phyloP scores from a whole-genome alignment of 2,329 filamentous ascomycete genomes.

The Colletotrichum spinosum region DNA sequence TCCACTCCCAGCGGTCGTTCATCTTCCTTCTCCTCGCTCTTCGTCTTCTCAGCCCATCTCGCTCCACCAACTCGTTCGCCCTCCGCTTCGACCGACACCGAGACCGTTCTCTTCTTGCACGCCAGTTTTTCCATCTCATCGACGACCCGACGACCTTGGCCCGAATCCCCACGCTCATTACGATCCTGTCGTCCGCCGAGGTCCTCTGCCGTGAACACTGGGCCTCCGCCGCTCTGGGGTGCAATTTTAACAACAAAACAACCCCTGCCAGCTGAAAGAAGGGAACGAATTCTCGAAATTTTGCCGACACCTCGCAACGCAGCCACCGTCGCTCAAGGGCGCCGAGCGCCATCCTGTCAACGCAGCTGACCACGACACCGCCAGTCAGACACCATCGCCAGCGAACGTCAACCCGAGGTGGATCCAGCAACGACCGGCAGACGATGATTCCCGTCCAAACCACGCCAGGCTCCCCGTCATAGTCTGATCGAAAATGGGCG shows the following conservation, averaged over 20 bases:
- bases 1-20: constrained; percentile 29
- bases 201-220: not conserved
- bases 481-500: constrained; percentile 49
- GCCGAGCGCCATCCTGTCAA: constrained; percentile 19
- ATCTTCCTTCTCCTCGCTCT: constrained; percentile 36
- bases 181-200: not conserved
- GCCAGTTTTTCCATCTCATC: constrained; percentile 4
- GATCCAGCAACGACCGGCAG: constrained; percentile 17
- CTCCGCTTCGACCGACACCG: constrained; percentile 28
- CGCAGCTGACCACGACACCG: not conserved
- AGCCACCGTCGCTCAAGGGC: constrained; percentile 11
- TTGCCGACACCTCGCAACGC: constrained; percentile 18
- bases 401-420: not conserved
- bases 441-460: constrained; percentile 36
- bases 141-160: constrained; percentile 3
- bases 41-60: constrained; percentile 29
- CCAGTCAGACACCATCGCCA: constrained; percentile 11
- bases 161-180: constrained; percentile 15
- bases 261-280: not conserved
- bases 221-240: not conserved
- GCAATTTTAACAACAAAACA: not conserved
- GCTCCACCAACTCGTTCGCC: constrained; percentile 21
- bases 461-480: constrained; percentile 29
- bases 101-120: constrained; percentile 11
- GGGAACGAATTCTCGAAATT: constrained; percentile 2